Evolutionary conservation across 1,284 basidiomycete genomes (phyloP).

Genomic region (Erythrobasidium hasegawianum): DNA sequence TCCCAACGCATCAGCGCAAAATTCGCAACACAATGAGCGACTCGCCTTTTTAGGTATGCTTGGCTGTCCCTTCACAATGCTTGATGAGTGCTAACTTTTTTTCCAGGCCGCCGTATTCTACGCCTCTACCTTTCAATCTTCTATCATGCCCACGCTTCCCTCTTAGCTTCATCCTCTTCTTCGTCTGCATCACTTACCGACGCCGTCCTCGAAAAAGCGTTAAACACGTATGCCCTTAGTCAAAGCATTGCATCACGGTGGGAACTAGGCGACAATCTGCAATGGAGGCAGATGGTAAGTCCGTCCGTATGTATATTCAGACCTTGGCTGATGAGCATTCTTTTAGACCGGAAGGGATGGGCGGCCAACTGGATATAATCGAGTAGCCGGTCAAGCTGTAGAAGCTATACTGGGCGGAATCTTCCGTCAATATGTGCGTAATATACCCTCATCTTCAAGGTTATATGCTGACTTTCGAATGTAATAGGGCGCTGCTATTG

Average conservation of each 20-base stretch:
- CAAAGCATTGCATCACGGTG: conserved; percentile 43
- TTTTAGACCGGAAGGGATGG: conserved; percentile 25
- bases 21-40: conserved; percentile 32
- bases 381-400: conserved; percentile 46
- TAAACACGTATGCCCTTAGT: conserved; percentile 41
- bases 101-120: conserved; percentile 26
- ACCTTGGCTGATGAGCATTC: too few relatives aligned
- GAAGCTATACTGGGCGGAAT: conserved; percentile 49
- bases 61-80: not conserved
- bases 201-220: conserved; percentile 33
- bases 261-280: conserved; percentile 47
- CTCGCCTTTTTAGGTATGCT: conserved; percentile 26
- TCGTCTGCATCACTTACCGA: conserved; percentile 41
- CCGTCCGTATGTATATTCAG: too few relatives aligned
- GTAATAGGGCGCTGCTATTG: conserved; percentile 35
- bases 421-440: conserved; percentile 39
- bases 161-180: not conserved
- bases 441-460: not conserved
- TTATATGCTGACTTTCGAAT: not conserved
- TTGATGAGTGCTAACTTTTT: not conserved
- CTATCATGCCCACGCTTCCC: conserved; percentile 11
- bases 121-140: conserved; percentile 31
- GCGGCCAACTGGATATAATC: conserved; percentile 45
- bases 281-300: conserved; percentile 45
- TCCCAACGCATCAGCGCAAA: not conserved